Evolutionary conservation across 73 alveolate species (phyloP), one percentile per base, ranked within the genome.

Genomic region (Paraurostyla sp.): DNA sequence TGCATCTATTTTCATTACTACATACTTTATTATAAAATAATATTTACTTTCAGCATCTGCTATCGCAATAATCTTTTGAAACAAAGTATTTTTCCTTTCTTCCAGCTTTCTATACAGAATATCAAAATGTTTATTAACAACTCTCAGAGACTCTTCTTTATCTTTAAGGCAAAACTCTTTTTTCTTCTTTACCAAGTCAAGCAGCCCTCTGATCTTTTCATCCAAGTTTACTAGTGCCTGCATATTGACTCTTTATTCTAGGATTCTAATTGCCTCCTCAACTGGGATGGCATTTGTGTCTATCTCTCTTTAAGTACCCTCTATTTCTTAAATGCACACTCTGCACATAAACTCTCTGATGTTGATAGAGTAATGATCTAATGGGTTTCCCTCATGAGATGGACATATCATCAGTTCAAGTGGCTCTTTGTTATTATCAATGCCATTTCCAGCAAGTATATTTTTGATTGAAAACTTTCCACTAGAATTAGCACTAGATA

Each of bases 341-440:
- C 35, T 69, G 35, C 84, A 69, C 84, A 69, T 69, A 25, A 69
- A 69, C 27, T 69, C 84, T 43, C 84, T 69, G 41, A 69, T 69
- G 35, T 38, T 38, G 16, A 69, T 69, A 13, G 65, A 41, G 41
- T 69, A 69, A 69, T 69, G 63, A 23, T 69, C 84, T 2, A 69
- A 63, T n/a, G 41, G 32, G 42, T 40, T 38, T 16, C 63, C 63
- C 38, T 69, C 84, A 69, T 69, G 84, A 6, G 84, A 69, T 7
- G 84, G 84, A 40, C 84, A 69, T 3, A 41, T 38, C 84, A 69
- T 69, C n/a, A 69, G 38, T 63, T 69, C 84, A 3, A 69, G 63
- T 11, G 23, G 84, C 7, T 69, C 84, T 43, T 63, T 43, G 18
- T n/a, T 43, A n/a, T 4, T 4, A 4, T 69, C 84, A 18, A 3